Conservation (phyloP, 345 rosid species). For the Murraya koenigii region DNA sequence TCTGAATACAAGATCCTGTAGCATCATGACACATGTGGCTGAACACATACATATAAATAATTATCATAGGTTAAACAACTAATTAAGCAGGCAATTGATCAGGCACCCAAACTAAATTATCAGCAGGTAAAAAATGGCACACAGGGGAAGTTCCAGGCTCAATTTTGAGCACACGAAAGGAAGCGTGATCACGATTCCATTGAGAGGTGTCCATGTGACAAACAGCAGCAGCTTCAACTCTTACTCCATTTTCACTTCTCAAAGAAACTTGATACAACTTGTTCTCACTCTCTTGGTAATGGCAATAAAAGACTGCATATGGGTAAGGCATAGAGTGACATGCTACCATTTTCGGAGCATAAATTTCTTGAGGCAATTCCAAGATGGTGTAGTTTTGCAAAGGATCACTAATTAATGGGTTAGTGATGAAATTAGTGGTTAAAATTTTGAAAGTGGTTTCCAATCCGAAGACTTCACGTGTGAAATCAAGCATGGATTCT, state of each 20-base stretch:
- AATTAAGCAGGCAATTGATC: constrained; percentile 10
- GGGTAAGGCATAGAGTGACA: constrained; percentile 74
- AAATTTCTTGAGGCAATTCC: constrained; percentile 31
- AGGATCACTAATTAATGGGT: not conserved
- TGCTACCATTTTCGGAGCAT: constrained; percentile 35
- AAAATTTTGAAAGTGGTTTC: constrained; percentile 31
- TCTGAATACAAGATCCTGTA: not conserved
- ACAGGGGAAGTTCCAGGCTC: constrained; percentile 59
- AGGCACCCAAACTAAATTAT: constrained; percentile 65
- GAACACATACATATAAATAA: not conserved
- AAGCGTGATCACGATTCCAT: constrained; percentile 58
- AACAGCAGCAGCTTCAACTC: constrained; percentile 46
- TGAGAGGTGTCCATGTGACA: constrained; percentile 84
- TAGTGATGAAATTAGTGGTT: constrained; percentile 31
- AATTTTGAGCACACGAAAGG: constrained; percentile 53
- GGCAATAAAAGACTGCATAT: constrained; percentile 67
- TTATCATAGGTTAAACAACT: not conserved
- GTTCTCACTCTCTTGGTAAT: constrained; percentile 40
- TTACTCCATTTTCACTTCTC: constrained; percentile 49
- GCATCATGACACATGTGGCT: not conserved
- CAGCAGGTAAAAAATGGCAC: constrained; percentile 68
- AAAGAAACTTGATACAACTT: constrained; percentile 40
- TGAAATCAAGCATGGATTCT: constrained; percentile 68
- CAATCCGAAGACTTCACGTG: constrained; percentile 36
- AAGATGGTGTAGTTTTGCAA: constrained; percentile 51